A percentile compares a stretch with the other conserved stretches of the same genome.
phyloP scores from a whole-genome alignment of 306 rosid genomes.

The Prunus mongolica region DNA sequence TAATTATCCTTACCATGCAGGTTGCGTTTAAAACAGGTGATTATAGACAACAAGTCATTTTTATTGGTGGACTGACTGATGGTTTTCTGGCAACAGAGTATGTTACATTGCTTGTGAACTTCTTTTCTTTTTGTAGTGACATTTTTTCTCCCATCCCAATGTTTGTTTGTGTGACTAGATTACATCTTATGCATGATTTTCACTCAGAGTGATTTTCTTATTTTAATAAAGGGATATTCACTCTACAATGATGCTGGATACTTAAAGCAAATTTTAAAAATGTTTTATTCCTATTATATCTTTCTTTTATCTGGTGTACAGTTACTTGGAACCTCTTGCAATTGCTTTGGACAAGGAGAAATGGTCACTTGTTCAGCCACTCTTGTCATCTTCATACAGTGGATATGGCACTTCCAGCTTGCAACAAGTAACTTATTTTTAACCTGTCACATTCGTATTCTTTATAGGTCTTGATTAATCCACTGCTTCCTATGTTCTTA shows the following conservation, averaged over 20 bases:
- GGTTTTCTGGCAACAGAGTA: slow-evolving; percentile 93
- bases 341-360: slow-evolving; percentile 85
- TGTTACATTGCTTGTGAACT: slow-evolving; percentile 15
- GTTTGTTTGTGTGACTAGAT: slow-evolving; percentile 14
- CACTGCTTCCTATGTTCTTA: not conserved
- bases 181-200: not conserved
- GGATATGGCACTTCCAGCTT: slow-evolving; percentile 97
- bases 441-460: not conserved
- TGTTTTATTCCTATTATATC: not conserved
- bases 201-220: not conserved
- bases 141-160: slow-evolving; percentile 5
- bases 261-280: not conserved
- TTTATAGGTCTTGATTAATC: not conserved
- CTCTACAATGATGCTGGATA: not conserved
- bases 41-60: slow-evolving; percentile 79
- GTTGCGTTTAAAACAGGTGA: slow-evolving; percentile 97
- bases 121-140: not conserved
- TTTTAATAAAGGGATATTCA: not conserved
- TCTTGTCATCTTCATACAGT: slow-evolving; percentile 84
- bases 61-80: slow-evolving; percentile 92
- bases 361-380: slow-evolving; percentile 98
- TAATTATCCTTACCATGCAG: slow-evolving; percentile 37
- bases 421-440: slow-evolving; percentile 59
- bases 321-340: slow-evolving; percentile 96
- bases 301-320: slow-evolving; percentile 36